phyloP scores from a whole-genome alignment of 768 basidiomycete genomes.

The Leccinum broughii region DNA sequence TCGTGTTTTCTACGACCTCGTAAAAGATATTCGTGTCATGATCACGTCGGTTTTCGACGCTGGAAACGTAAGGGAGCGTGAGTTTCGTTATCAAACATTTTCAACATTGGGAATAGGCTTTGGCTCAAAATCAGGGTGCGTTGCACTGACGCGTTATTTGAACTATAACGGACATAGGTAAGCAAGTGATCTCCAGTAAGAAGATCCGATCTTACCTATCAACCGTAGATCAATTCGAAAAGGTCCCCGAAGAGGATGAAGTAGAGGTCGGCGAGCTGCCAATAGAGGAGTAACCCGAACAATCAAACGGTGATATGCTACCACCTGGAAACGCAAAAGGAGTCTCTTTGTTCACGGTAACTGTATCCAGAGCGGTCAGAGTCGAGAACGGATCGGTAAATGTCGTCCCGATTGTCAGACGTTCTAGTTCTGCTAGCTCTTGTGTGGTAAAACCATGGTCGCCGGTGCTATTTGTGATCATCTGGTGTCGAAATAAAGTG shows the following conservation, averaged over 20 bases:
- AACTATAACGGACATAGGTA: not conserved
- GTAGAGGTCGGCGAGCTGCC: conserved; percentile 7
- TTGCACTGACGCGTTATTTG: not conserved
- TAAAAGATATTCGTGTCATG: not conserved
- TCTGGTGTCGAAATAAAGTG: not conserved
- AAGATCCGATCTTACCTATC: not conserved
- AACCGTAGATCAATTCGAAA: conserved; percentile 1
- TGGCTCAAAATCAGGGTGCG: not conserved
- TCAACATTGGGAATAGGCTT: not conserved
- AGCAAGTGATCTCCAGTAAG: not conserved
- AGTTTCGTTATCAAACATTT: not conserved
- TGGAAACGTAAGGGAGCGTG: conserved; percentile 7
- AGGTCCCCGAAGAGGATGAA: conserved; percentile 10
- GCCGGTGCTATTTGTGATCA: not conserved
- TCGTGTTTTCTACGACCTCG: conserved; percentile 3
- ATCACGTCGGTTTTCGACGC: not conserved
- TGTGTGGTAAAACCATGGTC: conserved; percentile 8
- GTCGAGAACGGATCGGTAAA: conserved; percentile 30
- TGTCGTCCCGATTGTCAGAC: conserved; percentile 14
- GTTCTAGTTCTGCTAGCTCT: conserved; percentile 21
- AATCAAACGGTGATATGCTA: conserved; percentile 24
- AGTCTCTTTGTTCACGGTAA: not conserved
- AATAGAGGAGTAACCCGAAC: conserved; percentile 5
- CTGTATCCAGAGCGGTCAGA: not conserved
- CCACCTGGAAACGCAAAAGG: conserved; percentile 1